Percentiles rank a stretch among this genome's conserved stretches.
phyloP scores from a whole-genome alignment of 2,329 filamentous ascomycete genomes.

The Cadophora luteo-olivacea region DNA sequence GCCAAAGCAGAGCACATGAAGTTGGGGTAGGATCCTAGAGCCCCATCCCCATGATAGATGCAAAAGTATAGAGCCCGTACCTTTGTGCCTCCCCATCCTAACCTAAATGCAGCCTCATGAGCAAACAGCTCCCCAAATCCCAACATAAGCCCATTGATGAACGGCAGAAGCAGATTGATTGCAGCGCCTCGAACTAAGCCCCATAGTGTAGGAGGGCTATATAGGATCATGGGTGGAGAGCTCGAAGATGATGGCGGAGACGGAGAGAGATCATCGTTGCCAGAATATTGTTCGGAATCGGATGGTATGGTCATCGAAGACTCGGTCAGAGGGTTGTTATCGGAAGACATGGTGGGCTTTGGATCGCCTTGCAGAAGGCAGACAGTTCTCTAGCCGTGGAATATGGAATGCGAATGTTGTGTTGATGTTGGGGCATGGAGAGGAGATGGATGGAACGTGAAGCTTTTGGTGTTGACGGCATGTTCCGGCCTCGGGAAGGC shows the following conservation, averaged over 20 bases:
- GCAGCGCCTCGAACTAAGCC: slow-evolving; percentile 84
- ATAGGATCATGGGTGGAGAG: slow-evolving; percentile 78
- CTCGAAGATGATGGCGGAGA: slow-evolving; percentile 66
- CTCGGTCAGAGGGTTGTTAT: slow-evolving; percentile 66
- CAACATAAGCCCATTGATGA: slow-evolving; percentile 97
- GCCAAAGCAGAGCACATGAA: not conserved
- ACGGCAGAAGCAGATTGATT: slow-evolving; percentile 94
- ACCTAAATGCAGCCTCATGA: slow-evolving; percentile 89
- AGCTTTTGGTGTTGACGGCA: slow-evolving; percentile 22
- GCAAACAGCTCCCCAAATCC: slow-evolving; percentile 97
- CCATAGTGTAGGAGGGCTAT: slow-evolving; percentile 88
- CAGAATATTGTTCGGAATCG: slow-evolving; percentile 84
- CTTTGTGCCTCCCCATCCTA: slow-evolving; percentile 95
- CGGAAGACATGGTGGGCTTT: slow-evolving; percentile 56
- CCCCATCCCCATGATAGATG: not conserved
- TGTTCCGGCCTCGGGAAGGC: slow-evolving; percentile 19
- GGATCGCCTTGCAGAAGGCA: not conserved
- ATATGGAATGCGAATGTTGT: not conserved
- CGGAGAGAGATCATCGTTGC: slow-evolving; percentile 64
- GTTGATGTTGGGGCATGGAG: slow-evolving; percentile 6
- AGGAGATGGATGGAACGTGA: slow-evolving; percentile 11
- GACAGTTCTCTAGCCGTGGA: not conserved
- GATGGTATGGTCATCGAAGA: slow-evolving; percentile 80
- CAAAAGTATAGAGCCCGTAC: slow-evolving; percentile 56
- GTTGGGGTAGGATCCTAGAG: not conserved